Evolutionary conservation across 2,329 filamentous ascomycete species (phyloP), one percentile per base, ranked within the genome.

Genomic region (Diplodia mutila): DNA sequence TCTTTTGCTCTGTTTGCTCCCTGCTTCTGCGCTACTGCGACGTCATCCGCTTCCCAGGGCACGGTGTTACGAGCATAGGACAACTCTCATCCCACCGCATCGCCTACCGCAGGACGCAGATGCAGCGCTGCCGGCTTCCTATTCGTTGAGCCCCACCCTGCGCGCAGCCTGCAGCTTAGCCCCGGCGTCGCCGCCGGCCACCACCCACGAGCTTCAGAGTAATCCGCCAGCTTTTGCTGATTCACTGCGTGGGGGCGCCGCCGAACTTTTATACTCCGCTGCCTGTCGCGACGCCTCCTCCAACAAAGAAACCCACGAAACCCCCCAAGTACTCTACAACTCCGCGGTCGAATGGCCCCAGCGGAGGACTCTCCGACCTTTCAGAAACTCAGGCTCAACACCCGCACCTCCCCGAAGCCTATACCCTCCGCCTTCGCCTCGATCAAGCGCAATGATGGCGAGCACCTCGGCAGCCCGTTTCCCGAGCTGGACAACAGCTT

Each of bases 371-470:
- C 77, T 77, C 77, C 78, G 71, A 73, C 71, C 72, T 80, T 80
- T 74, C 78, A 77, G 74, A 80, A 80, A 72, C 77, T 80, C 71
- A 79, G 76, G 71, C 73, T 80, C 75, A 75, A 80, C 70, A 80
- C 76, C 67, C 73, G 74, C 67, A 68, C 75, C 57, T 71, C 75
- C 61, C 71, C 72, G 63, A 80, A 78, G 69, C 75, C 74, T 29
- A 71, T 74, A 57, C 72, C 75, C 66, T 79, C 78, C 54, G 75
- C 76, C 68, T 79, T 79, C 69, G 76, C 76, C 66, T 75, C 77
- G 52, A 75, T 79, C 69, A 65, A 49, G 23, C 69, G 55, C 32
- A 53, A 64, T 34, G 55, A 67, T 59, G 65, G 32, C 65, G 55
- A 54, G 71, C 75, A 51, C 75, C 74, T 65, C 5, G 55, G 21